A percentile compares a stretch with the other conserved stretches of the same genome.
Conservation (phyloP, 75 land plant species). For the Cupressus sempervirens region DNA sequence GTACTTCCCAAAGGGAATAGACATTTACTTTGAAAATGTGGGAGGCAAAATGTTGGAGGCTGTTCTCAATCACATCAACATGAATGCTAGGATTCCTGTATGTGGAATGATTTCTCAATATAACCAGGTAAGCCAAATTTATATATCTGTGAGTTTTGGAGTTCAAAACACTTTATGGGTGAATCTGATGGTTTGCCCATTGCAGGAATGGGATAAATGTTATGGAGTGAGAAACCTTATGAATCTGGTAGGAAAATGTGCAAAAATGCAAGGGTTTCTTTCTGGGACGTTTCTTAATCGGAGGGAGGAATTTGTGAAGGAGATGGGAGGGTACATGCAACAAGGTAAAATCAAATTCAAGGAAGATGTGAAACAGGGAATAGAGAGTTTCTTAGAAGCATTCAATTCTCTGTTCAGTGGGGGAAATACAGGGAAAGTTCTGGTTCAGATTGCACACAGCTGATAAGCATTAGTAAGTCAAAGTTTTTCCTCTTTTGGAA, state of each 20-base stretch:
- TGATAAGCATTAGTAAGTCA: too few species aligned
- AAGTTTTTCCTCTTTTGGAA: too few species aligned
- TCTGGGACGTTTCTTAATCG: constrained; percentile 5
- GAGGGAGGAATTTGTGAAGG: constrained; percentile 16
- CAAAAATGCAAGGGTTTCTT: constrained; percentile 36
- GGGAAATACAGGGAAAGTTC: constrained; percentile 36
- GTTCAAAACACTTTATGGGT: neutral
- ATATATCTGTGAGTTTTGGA: neutral
- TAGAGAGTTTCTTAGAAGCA: constrained; percentile 36
- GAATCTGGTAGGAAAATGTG: constrained; percentile 27
- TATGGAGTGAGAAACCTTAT: constrained; percentile 38
- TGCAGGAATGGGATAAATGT: constrained; percentile 22
- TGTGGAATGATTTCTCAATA: neutral
- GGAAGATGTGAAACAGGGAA: constrained; percentile 28
- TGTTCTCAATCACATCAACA: neutral
- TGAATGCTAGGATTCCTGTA: neutral
- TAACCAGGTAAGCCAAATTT: neutral
- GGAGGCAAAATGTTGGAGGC: too few species aligned
- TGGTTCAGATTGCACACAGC: constrained; percentile 7
- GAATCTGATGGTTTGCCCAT: neutral
- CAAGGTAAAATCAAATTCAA: constrained; percentile 35
- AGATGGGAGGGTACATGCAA: constrained; percentile 23
- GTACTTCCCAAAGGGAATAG: neutral
- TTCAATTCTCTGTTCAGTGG: constrained; percentile 32
- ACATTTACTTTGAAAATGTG: too few species aligned